A percentile compares a stretch with the other conserved stretches of the same genome.
Evolutionary conservation across 1,284 basidiomycete species (phyloP).

Genomic region (Ceratobasidium sp.): DNA sequence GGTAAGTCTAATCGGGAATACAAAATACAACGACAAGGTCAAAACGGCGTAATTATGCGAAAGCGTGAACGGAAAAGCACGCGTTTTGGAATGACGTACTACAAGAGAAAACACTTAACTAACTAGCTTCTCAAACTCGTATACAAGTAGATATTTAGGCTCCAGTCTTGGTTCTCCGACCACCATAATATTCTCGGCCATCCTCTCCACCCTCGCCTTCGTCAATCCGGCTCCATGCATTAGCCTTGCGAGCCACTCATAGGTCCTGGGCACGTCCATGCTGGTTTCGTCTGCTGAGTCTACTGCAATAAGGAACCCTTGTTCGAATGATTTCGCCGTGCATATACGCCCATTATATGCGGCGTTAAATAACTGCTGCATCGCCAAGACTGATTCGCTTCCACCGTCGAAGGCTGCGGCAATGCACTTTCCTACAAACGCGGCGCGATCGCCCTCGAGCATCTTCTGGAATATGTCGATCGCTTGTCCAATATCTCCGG

Average conservation of each 20-base stretch:
- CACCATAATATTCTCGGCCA: slow-evolving; percentile 54
- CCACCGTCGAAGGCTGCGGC: slow-evolving; percentile 82
- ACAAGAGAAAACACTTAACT: neutral
- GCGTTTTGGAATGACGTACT: too few species aligned
- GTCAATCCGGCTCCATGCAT: slow-evolving; percentile 71
- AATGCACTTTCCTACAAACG: slow-evolving; percentile 80
- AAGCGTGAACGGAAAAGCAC: neutral
- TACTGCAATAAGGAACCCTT: slow-evolving; percentile 74
- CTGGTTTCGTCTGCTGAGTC: slow-evolving; percentile 87
- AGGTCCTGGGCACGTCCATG: slow-evolving; percentile 91
- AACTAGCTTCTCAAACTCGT: slow-evolving; percentile 51
- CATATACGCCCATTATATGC: neutral
- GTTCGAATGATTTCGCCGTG: slow-evolving; percentile 57
- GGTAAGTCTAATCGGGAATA: too few species aligned
- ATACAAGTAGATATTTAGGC: slow-evolving; percentile 53
- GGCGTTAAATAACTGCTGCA: slow-evolving; percentile 74
- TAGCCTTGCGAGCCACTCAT: slow-evolving; percentile 79
- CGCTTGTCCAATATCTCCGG: slow-evolving; percentile 86
- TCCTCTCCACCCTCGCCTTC: slow-evolving; percentile 68
- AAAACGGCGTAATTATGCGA: too few species aligned
- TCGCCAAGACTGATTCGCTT: slow-evolving; percentile 81
- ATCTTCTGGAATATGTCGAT: slow-evolving; percentile 84
- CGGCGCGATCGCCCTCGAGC: slow-evolving; percentile 70
- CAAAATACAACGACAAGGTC: too few species aligned
- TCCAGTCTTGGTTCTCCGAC: slow-evolving; percentile 52